Conservation (phyloP, 2,329 filamentous ascomycete species). For the Paracoccidioides brasiliensis region DNA sequence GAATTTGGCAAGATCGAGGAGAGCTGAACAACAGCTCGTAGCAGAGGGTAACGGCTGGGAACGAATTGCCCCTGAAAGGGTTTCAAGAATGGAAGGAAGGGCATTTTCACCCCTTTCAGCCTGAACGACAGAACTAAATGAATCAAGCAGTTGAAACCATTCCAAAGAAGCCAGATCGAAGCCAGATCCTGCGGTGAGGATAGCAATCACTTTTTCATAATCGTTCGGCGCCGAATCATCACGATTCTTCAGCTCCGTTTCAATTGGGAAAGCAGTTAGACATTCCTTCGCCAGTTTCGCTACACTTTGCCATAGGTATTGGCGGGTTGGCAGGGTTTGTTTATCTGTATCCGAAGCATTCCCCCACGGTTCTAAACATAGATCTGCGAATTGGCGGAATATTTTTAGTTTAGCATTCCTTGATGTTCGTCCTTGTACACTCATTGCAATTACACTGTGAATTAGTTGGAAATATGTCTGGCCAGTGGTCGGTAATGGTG, state of each 20-base stretch:
- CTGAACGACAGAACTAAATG: slow-evolving; percentile 43
- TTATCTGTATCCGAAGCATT: not conserved
- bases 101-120: slow-evolving; percentile 56
- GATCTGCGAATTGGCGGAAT: slow-evolving; percentile 25
- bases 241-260: slow-evolving; percentile 27
- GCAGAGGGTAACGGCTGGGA: slow-evolving; percentile 12
- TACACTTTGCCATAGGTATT: slow-evolving; percentile 25
- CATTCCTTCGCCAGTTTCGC: slow-evolving; percentile 22
- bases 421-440: slow-evolving; percentile 22
- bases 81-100: slow-evolving; percentile 56
- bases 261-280: slow-evolving; percentile 30
- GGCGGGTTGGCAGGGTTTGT: slow-evolving; percentile 2
- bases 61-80: slow-evolving; percentile 46
- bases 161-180: slow-evolving; percentile 18
- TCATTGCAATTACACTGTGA: slow-evolving; percentile 19
- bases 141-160: slow-evolving; percentile 43
- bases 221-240: slow-evolving; percentile 47
- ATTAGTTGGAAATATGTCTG: slow-evolving; percentile 20
- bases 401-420: slow-evolving; percentile 27
- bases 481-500: slow-evolving; percentile 10
- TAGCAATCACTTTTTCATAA: slow-evolving; percentile 54
- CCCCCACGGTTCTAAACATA: slow-evolving; percentile 13
- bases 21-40: slow-evolving; percentile 23
- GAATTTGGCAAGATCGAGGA: slow-evolving; percentile 25
- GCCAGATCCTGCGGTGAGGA: slow-evolving; percentile 49